phyloP scores from a whole-genome alignment of 352 stramenopile species.

The Globisporangium polare region DNA sequence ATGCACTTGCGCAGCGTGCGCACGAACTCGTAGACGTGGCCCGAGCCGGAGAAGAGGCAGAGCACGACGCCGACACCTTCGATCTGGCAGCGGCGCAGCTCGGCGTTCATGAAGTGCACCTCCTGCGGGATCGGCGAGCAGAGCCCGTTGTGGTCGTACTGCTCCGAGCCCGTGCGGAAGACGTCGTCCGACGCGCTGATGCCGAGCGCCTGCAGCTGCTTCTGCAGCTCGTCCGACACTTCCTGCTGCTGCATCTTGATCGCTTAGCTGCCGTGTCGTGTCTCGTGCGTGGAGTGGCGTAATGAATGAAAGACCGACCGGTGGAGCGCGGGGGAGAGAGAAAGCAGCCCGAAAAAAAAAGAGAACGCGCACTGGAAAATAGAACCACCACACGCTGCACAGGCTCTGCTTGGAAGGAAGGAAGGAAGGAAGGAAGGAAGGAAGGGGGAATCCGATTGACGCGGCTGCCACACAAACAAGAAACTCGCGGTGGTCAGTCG shows the following conservation, averaged over 20 bases:
- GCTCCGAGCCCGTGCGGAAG: slow-evolving; percentile 74
- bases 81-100: slow-evolving; percentile 71
- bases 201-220: slow-evolving; percentile 74
- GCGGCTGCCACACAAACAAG: slow-evolving; percentile 3
- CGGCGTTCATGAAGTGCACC: slow-evolving; percentile 84
- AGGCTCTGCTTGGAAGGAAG: background rate
- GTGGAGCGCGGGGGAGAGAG: background rate
- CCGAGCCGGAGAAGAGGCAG: slow-evolving; percentile 76
- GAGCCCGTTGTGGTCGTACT: slow-evolving; percentile 76
- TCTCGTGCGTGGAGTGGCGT: background rate
- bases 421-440: too few relatives aligned
- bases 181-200: slow-evolving; percentile 81
- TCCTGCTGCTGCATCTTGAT: slow-evolving; percentile 27
- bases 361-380: slow-evolving; percentile 6
- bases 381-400: background rate
- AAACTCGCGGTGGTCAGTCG: background rate
- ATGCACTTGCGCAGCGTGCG: slow-evolving; percentile 85
- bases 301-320: slow-evolving; percentile 1
- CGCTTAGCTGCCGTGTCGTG: background rate
- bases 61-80: slow-evolving; percentile 74
- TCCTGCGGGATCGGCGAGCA: slow-evolving; percentile 82
- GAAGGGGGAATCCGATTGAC: background rate
- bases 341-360: background rate
- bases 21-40: slow-evolving; percentile 83
- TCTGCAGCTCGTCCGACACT: slow-evolving; percentile 65